phyloP scores from a whole-genome alignment of 345 rosid genomes.

The Melaleuca quinquenervia region DNA sequence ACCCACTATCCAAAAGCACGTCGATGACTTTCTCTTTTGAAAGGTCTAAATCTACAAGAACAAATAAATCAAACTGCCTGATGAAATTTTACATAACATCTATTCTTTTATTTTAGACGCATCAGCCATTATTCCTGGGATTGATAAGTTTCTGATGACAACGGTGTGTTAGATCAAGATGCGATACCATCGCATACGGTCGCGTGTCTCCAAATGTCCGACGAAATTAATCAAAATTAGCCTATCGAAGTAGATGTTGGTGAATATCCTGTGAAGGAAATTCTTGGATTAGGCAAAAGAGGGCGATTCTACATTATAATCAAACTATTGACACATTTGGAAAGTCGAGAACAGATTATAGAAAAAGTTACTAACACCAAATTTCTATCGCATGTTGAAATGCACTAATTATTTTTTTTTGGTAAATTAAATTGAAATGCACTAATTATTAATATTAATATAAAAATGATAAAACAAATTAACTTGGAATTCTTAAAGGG shows the following conservation, averaged over 20 bases:
- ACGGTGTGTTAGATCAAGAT: neutral
- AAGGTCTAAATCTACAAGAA: neutral
- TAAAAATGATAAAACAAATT: neutral
- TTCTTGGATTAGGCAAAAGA: too few species aligned
- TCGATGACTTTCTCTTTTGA: neutral
- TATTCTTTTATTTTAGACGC: neutral
- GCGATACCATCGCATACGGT: neutral
- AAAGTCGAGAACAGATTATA: too few species aligned
- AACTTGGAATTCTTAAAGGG: neutral
- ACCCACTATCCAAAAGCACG: neutral
- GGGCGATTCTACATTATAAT: too few species aligned
- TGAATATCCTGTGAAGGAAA: neutral
- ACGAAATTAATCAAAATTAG: neutral
- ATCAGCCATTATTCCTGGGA: neutral
- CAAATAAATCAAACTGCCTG: neutral
- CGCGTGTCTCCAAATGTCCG: neutral
- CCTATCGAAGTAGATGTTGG: neutral
- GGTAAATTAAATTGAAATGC: neutral
- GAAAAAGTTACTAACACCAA: too few species aligned
- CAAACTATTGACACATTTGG: too few species aligned
- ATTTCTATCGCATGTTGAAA: too few species aligned
- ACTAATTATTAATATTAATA: neutral
- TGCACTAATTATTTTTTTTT: neutral
- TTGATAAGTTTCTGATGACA: neutral
- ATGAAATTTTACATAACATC: neutral